Base-by-base conservation (phyloP, 2,329 filamentous ascomycete species). In the Hymenoscyphus scutula region DNA sequence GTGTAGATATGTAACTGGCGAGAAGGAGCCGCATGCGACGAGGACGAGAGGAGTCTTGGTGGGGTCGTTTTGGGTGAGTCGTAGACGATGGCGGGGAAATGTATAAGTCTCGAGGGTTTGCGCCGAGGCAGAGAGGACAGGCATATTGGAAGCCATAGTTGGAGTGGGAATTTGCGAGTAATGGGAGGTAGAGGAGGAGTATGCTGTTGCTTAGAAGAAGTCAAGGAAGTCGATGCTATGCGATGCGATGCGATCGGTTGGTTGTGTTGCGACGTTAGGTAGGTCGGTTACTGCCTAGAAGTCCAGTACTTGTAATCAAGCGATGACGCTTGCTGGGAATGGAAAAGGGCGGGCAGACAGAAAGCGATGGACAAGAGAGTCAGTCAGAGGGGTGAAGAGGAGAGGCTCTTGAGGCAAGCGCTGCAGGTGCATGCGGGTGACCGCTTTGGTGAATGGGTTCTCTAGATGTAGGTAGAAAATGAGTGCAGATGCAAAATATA, bases 1-100 rank as follows among this genome's bases (percentile, higher is more conserved):
- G 74, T 94, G 90, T 30, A 92, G 81, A 72, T 89, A 90, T 6
- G 88, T 90, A 57, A 89, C 85, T 19, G 89, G 90, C 0, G 87
- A 90, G 77, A 92, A 93, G 71, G 82, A 85, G 58, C 85, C 87
- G 70, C 87, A 89, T 56, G 87, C 87, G 58, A 89, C 85, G 60
- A 89, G 82, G 15, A 89, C 84, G 53, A 90, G 80, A n/a, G 87
- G 86, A 37, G 80, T 85, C 73, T 83, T 84, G 64, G 78, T 76
- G 37, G 82, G 75, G 66, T 86, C 80, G 61, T 77, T 80, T 64
- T 86, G 80, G 56, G 78, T 78, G 65, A 78, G 81, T 74, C 81
- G 80, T 60, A 89, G 79, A 29, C 86, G 79, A 68, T 83, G 79
- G 19, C 79, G 77, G 8, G 87, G 87, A 69, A 90, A 89, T 17